phyloP scores from a whole-genome alignment of 2,329 filamentous ascomycete species.

The Aspergillus tamarii region DNA sequence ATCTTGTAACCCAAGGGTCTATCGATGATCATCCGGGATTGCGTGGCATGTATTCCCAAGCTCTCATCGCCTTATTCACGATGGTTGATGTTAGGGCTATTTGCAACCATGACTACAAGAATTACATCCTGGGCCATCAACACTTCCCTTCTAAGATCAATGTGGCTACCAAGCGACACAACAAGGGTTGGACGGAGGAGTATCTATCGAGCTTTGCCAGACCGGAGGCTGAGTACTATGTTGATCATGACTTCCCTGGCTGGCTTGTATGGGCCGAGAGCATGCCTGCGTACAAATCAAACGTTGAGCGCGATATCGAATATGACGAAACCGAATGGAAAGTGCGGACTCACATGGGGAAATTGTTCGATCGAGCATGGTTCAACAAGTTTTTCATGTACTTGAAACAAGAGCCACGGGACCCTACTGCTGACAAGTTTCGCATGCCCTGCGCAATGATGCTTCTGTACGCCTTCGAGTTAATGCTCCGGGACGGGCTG shows the following conservation, averaged over 20 bases:
- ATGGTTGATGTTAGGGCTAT: slow-evolving; percentile 83
- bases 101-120: slow-evolving; percentile 83
- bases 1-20: slow-evolving; percentile 78
- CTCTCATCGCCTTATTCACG: slow-evolving; percentile 79
- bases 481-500: slow-evolving; percentile 75
- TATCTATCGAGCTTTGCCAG: slow-evolving; percentile 79
- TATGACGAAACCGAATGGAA: slow-evolving; percentile 81
- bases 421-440: slow-evolving; percentile 80
- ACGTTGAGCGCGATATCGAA: slow-evolving; percentile 65
- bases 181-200: slow-evolving; percentile 75
- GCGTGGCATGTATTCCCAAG: slow-evolving; percentile 77
- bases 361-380: slow-evolving; percentile 80
- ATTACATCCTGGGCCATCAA: slow-evolving; percentile 82
- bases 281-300: slow-evolving; percentile 77
- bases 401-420: slow-evolving; percentile 93
- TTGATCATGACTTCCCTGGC: slow-evolving; percentile 89
- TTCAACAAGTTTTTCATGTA: slow-evolving; percentile 86
- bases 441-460: slow-evolving; percentile 85
- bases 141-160: slow-evolving; percentile 75
- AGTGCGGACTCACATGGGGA: slow-evolving; percentile 77
- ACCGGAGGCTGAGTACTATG: slow-evolving; percentile 80
- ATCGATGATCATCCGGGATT: slow-evolving; percentile 90
- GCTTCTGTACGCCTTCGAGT: slow-evolving; percentile 84
- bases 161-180: slow-evolving; percentile 72
- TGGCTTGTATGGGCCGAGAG: slow-evolving; percentile 95